A percentile compares a stretch with the other conserved stretches of the same genome.
Evolutionary conservation across 441 rosid species (phyloP).

Genomic region (Aquilaria agallochum): DNA sequence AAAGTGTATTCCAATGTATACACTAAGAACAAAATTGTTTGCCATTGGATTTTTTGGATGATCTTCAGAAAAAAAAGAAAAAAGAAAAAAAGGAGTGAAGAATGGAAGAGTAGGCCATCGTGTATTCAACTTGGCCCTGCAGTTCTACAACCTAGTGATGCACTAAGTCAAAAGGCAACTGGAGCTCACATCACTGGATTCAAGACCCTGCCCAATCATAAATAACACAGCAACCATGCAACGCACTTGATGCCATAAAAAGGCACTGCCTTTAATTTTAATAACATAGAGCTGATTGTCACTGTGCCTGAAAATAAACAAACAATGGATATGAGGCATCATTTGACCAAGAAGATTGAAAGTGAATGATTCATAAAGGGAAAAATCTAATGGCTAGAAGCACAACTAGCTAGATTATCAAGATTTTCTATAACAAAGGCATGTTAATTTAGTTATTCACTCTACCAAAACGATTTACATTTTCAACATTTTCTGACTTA

Average conservation of each 20-base stretch:
- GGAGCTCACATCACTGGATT: conserved; percentile 66
- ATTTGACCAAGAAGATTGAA: neutral
- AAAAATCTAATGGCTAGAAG: neutral
- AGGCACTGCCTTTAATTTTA: conserved; percentile 83
- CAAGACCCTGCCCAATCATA: conserved; percentile 88
- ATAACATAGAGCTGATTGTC: conserved; percentile 63
- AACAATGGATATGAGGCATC: neutral
- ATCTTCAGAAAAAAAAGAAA: neutral
- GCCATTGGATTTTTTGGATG: neutral
- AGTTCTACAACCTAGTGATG: conserved; percentile 1
- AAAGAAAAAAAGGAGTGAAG: neutral
- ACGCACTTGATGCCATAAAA: conserved; percentile 93
- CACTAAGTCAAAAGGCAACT: conserved; percentile 1
- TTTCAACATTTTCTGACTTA: no score
- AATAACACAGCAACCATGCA: conserved; percentile 90
- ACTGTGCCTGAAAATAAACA: conserved; percentile 41
- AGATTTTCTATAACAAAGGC: no score
- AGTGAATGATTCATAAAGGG: neutral
- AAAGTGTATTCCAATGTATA: neutral
- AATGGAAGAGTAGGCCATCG: conserved; percentile 1
- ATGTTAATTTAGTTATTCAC: no score
- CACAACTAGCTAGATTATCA: no score
- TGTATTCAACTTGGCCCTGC: neutral
- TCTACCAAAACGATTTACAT: no score
- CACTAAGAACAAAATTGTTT: neutral